Conservation (phyloP, 139 green algal genomes). For the Micromonas pusilla region DNA sequence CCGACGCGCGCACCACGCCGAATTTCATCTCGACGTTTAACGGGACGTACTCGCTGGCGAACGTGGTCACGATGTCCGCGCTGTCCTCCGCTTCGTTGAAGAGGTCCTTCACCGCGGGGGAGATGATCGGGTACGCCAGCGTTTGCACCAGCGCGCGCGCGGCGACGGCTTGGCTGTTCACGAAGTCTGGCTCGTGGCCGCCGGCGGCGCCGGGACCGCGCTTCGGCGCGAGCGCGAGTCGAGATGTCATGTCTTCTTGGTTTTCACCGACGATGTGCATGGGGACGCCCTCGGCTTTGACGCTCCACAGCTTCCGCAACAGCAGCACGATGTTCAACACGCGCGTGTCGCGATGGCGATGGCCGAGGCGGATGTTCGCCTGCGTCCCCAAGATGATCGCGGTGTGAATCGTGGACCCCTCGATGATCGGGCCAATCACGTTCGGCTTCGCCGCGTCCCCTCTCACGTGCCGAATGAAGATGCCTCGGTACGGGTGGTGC, state of each 20-base stretch:
- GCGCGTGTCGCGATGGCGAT: neutral
- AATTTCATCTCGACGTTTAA: neutral
- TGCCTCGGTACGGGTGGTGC: neutral
- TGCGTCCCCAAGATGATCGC: neutral
- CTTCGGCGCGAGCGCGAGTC: neutral
- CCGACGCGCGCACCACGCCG: neutral
- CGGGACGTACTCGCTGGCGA: neutral
- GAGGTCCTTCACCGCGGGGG: neutral
- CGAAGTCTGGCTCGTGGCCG: neutral
- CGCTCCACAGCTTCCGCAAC: neutral
- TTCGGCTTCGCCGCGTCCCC: neutral
- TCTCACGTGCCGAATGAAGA: neutral
- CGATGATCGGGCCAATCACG: neutral
- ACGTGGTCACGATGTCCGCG: neutral
- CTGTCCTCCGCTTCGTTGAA: neutral
- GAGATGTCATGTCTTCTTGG: neutral
- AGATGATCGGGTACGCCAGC: neutral
- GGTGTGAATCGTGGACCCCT: neutral
- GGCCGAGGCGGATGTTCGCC: neutral
- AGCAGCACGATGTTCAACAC: neutral
- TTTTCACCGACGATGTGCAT: neutral
- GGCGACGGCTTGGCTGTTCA: neutral
- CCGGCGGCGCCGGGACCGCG: no score
- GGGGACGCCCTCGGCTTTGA: neutral
- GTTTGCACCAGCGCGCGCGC: neutral